A percentile compares a stretch with the other conserved stretches of the same genome.
phyloP scores from a whole-genome alignment of 2,329 filamentous ascomycete genomes.

The Ophiocordyceps sinensis region DNA sequence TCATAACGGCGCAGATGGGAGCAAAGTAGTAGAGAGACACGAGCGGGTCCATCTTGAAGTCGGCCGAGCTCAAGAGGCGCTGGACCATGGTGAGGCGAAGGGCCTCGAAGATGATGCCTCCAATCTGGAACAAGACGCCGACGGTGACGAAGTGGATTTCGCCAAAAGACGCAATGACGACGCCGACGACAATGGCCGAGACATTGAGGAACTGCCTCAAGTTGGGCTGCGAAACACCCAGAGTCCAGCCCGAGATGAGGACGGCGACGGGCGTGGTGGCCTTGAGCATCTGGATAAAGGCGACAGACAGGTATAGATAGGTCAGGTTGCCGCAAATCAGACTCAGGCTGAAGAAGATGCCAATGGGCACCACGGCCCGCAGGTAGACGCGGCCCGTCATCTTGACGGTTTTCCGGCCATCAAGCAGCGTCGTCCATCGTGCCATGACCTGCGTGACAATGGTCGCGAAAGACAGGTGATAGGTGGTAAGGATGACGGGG shows the following conservation, averaged over 20 bases:
- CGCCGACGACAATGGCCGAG: conserved; percentile 85
- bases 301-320: conserved; percentile 87
- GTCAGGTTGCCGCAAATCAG: conserved; percentile 94
- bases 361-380: conserved; percentile 86
- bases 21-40: conserved; percentile 87
- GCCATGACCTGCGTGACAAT: conserved; percentile 90
- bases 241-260: conserved; percentile 73
- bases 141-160: conserved; percentile 85
- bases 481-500: conserved; percentile 80
- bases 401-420: conserved; percentile 89
- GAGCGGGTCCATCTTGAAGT: conserved; percentile 86
- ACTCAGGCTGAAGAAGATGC: conserved; percentile 88
- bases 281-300: conserved; percentile 99
- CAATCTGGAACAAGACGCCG: conserved; percentile 67
- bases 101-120: conserved; percentile 68
- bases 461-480: conserved; percentile 87
- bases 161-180: conserved; percentile 84
- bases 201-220: conserved; percentile 84
- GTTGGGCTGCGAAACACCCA: conserved; percentile 74
- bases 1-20: conserved; percentile 71
- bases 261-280: conserved; percentile 92
- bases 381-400: conserved; percentile 94
- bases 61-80: conserved; percentile 63
- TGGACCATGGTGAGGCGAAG: conserved; percentile 75
- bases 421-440: conserved; percentile 75